Percentiles rank a stretch among this genome's conserved stretches.
These are phyloP conservation scores for Magnolia kwangsiensis DNA, from an alignment of 164 flowering plant species.

Conservation along the genomic window DNA sequence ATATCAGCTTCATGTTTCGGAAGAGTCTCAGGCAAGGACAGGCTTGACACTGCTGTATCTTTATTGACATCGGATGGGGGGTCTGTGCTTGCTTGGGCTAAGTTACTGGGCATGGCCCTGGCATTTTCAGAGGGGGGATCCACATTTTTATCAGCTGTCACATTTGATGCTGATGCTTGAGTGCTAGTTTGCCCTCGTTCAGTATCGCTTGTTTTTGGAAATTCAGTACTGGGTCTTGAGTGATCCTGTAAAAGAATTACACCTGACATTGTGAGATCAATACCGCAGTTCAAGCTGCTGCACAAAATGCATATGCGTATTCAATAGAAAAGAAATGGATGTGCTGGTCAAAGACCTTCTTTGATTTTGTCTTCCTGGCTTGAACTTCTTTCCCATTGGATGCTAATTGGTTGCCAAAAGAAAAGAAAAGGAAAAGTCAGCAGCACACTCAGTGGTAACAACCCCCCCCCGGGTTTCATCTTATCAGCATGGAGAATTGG, in stretches of 20 bases:
- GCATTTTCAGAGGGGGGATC: constrained; percentile 28
- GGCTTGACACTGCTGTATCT: constrained; percentile 23
- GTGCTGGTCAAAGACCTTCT: constrained; percentile 41
- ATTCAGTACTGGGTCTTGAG: constrained; percentile 38
- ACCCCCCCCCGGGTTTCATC: too few species aligned
- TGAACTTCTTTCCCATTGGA: constrained; percentile 60
- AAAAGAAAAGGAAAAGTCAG: constrained; percentile 10
- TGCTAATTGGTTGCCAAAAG: constrained; percentile 31
- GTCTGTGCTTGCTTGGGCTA: constrained; percentile 27
- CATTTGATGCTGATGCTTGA: constrained; percentile 29
- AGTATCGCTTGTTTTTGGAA: constrained; percentile 29
- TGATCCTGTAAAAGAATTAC: constrained; percentile 36
- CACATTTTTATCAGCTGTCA: constrained; percentile 26
- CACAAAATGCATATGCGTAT: not conserved
- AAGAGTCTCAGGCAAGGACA: constrained; percentile 24
- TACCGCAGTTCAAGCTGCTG: not conserved
- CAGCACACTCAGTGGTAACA: not conserved
- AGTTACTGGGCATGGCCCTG: constrained; percentile 16
- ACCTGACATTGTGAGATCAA: not conserved
- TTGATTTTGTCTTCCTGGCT: constrained; percentile 45
- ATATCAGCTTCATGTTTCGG: constrained; percentile 29
- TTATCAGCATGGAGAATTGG: not conserved
- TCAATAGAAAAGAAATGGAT: constrained; percentile 1
- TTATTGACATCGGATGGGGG: constrained; percentile 24
- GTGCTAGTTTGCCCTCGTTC: constrained; percentile 27